These are phyloP conservation scores for Echria macrotheca DNA, from an alignment of 495 filamentous ascomycete genomes.

Conservation along the genomic window DNA sequence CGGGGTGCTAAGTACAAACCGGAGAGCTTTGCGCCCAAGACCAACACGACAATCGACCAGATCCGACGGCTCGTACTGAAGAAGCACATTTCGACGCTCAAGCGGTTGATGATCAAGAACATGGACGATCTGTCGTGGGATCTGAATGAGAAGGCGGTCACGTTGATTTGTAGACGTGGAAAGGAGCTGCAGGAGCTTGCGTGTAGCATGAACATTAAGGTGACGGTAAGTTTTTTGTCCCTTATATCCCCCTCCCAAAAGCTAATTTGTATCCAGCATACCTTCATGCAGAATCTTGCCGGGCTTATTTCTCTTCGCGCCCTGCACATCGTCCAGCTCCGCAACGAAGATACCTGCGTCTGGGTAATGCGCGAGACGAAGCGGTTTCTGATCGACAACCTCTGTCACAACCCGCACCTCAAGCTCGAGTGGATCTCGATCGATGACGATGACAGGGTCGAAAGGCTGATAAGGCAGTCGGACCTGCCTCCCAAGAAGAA, in stretches of 20 bases:
- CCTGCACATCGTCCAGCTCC: slow-evolving; percentile 47
- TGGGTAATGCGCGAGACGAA: slow-evolving; percentile 45
- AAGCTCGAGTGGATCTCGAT: slow-evolving; percentile 52
- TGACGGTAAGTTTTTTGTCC: slow-evolving; percentile 42
- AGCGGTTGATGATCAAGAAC: slow-evolving; percentile 47
- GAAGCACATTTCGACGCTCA: slow-evolving; percentile 40
- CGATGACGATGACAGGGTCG: slow-evolving; percentile 36
- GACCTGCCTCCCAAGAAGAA: slow-evolving; percentile 23
- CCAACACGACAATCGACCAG: slow-evolving; percentile 42
- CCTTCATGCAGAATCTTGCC: slow-evolving; percentile 46
- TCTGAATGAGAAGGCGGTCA: slow-evolving; percentile 43
- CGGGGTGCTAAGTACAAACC: slow-evolving; percentile 42
- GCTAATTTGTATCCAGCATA: slow-evolving; percentile 36
- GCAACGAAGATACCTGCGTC: slow-evolving; percentile 45
- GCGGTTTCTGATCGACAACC: slow-evolving; percentile 48
- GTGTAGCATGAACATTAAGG: slow-evolving; percentile 42
- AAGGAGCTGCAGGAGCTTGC: slow-evolving; percentile 48
- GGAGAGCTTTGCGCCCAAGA: slow-evolving; percentile 43
- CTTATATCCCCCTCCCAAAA: not conserved
- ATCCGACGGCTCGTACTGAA: slow-evolving; percentile 47
- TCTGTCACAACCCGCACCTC: slow-evolving; percentile 44
- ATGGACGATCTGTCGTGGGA: slow-evolving; percentile 49
- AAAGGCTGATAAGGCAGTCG: slow-evolving; percentile 35
- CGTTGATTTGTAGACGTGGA: slow-evolving; percentile 43
- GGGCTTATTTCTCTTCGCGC: slow-evolving; percentile 44